phyloP scores from a whole-genome alignment of 2,329 filamentous ascomycete genomes.

The Fusarium subglutinans region DNA sequence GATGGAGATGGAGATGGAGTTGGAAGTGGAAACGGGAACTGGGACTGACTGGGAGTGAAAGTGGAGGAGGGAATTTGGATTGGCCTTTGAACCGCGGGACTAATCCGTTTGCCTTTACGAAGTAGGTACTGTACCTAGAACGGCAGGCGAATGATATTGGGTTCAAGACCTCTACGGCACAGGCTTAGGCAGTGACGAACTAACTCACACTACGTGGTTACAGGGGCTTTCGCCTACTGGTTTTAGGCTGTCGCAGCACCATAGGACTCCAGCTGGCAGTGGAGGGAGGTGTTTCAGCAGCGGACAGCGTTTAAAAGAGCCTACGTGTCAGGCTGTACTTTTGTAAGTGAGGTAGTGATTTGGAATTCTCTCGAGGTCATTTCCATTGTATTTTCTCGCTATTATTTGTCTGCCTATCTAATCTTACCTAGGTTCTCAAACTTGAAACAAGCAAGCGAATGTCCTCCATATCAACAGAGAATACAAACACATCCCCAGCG shows the following conservation, averaged over 20 bases:
- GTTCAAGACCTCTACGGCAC: neutral
- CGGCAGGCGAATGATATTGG: constrained; percentile 11
- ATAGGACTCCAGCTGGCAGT: neutral
- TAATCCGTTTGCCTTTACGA: neutral
- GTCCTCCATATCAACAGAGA: neutral
- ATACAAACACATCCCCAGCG: neutral
- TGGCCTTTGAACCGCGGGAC: constrained; percentile 21
- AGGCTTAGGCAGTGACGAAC: neutral
- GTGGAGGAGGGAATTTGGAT: constrained; percentile 1
- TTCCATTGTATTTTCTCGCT: neutral
- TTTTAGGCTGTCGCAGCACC: constrained; percentile 22
- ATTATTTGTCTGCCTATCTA: neutral
- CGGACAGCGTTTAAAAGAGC: neutral
- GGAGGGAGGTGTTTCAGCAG: constrained; percentile 10
- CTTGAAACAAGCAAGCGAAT: neutral
- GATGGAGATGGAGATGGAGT: constrained; percentile 29
- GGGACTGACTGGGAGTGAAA: constrained; percentile 8
- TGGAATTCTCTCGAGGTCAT: neutral
- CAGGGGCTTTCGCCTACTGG: constrained; percentile 18
- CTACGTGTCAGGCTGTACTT: constrained; percentile 18
- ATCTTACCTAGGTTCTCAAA: neutral
- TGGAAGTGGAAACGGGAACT: constrained; percentile 9
- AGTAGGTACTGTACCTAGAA: neutral
- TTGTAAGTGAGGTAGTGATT: neutral
- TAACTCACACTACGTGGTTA: constrained; percentile 5